Percentiles rank a stretch among this genome's conserved stretches.
These are phyloP conservation scores for Suhomyces taliae DNA, from an alignment of 1,139 yeast species.

Conservation along the genomic window DNA sequence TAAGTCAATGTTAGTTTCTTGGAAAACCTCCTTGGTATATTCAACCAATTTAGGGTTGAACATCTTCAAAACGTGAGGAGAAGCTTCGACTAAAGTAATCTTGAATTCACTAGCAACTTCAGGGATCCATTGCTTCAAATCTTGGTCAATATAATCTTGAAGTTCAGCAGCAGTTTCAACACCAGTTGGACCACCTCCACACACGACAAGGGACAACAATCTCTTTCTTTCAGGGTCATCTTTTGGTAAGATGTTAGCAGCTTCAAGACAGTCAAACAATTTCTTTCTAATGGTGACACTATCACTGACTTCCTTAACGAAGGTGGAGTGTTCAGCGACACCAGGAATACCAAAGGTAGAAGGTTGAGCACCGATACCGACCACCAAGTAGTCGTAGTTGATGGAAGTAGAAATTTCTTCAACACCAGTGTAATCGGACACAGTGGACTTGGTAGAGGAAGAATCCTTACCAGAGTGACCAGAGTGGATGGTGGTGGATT, in stretches of 20 bases:
- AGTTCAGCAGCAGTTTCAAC: slow-evolving; percentile 95
- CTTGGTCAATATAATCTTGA: slow-evolving; percentile 92
- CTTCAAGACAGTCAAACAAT: slow-evolving; percentile 79
- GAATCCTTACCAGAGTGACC: slow-evolving; percentile 57
- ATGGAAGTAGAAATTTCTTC: slow-evolving; percentile 50
- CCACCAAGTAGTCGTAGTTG: slow-evolving; percentile 75
- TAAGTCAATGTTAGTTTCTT: slow-evolving; percentile 75
- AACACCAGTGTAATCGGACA: slow-evolving; percentile 36
- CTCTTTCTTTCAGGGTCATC: slow-evolving; percentile 79
- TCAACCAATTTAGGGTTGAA: slow-evolving; percentile 82
- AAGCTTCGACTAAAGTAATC: slow-evolving; percentile 85
- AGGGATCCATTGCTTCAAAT: slow-evolving; percentile 86
- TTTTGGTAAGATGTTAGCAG: slow-evolving; percentile 73
- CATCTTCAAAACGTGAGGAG: slow-evolving; percentile 86
- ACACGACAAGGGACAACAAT: slow-evolving; percentile 78
- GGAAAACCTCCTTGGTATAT: slow-evolving; percentile 80
- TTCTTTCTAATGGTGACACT: slow-evolving; percentile 74
- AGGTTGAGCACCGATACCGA: slow-evolving; percentile 92
- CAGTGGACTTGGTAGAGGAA: slow-evolving; percentile 51
- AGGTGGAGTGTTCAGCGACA: slow-evolving; percentile 81
- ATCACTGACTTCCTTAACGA: slow-evolving; percentile 84
- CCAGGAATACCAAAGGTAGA: slow-evolving; percentile 94
- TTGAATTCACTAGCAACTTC: slow-evolving; percentile 76
- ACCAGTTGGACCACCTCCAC: slow-evolving; percentile 98
- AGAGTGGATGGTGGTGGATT: slow-evolving; percentile 51